phyloP scores from a whole-genome alignment of 1,284 basidiomycete species.

The Ganoderma lucidum region DNA sequence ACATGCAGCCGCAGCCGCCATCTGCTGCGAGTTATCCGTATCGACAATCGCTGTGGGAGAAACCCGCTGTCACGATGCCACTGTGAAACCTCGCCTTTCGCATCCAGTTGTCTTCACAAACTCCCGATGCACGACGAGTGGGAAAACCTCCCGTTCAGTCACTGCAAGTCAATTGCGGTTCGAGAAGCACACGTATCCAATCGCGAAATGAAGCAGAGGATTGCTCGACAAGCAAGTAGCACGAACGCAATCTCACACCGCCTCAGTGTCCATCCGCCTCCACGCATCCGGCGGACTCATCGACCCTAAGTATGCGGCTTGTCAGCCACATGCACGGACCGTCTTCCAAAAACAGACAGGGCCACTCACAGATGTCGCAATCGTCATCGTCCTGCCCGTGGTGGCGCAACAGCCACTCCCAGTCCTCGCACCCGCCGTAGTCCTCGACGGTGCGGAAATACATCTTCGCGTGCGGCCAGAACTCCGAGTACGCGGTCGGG shows the following conservation, averaged over 20 bases:
- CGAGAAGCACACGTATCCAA: no score
- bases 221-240: background rate
- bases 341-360: background rate
- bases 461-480: conserved; percentile 15
- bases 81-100: background rate
- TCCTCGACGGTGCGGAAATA: conserved; percentile 16
- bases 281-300: background rate
- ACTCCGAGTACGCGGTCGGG: conserved; percentile 10
- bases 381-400: conserved; percentile 15
- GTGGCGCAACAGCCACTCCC: conserved; percentile 25
- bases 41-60: background rate
- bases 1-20: background rate
- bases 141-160: background rate
- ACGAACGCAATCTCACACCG: background rate
- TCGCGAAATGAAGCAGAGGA: background rate
- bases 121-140: background rate
- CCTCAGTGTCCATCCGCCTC: background rate
- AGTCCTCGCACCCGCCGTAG: conserved; percentile 21
- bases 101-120: background rate
- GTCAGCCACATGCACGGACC: background rate
- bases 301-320: background rate
- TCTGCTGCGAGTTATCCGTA: background rate
- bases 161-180: background rate
- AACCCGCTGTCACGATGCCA: background rate
- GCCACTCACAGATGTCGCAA: background rate